Evolutionary conservation across 1,284 basidiomycete species (phyloP).

Genomic region (Cryptococcus deneoformans): DNA sequence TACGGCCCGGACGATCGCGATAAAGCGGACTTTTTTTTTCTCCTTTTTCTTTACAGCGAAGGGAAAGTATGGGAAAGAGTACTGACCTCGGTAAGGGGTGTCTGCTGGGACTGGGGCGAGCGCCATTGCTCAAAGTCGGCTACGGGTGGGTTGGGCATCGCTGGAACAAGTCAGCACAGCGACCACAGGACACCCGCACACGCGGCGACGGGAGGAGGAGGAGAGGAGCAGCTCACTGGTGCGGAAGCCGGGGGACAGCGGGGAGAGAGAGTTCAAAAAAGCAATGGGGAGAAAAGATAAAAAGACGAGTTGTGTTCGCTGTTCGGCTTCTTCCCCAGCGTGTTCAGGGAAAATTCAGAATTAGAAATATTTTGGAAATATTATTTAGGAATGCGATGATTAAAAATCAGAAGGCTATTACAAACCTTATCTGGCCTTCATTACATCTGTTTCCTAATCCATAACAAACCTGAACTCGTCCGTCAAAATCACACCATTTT

Average conservation of each 20-base stretch:
- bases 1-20: background rate
- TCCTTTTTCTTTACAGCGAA: background rate
- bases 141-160: slow-evolving; percentile 1
- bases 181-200: background rate
- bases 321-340: too few species aligned
- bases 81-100: slow-evolving; percentile 29
- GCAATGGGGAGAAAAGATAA: background rate
- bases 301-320: background rate
- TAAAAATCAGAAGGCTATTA: background rate
- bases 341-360: too few species aligned
- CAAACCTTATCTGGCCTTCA: background rate
- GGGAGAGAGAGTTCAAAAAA: background rate
- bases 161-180: background rate
- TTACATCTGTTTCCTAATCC: background rate
- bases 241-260: background rate
- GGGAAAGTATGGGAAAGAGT: background rate
- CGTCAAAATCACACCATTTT: background rate
- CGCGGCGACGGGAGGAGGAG: background rate
- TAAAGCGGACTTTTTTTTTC: background rate
- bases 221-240: background rate
- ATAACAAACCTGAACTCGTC: background rate
- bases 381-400: background rate
- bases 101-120: slow-evolving; percentile 26
- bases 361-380: background rate
- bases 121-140: slow-evolving; percentile 21